phyloP scores from a whole-genome alignment of 345 rosid species.

The Populus nigra region DNA sequence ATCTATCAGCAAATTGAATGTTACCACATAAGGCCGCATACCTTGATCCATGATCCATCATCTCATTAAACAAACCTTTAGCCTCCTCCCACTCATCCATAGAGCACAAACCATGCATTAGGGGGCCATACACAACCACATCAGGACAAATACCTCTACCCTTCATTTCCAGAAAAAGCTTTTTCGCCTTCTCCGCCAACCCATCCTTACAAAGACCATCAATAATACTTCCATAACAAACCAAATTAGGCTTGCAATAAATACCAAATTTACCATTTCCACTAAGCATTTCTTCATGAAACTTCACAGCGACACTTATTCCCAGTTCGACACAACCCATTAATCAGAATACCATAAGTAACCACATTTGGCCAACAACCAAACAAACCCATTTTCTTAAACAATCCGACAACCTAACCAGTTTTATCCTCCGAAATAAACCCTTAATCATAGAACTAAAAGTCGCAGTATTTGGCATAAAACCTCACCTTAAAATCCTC shows the following conservation, averaged over 20 bases:
- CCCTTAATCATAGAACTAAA: constrained; percentile 36
- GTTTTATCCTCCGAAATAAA: constrained; percentile 23
- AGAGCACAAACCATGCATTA: constrained; percentile 28
- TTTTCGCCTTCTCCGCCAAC: constrained; percentile 25
- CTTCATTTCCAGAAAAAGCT: constrained; percentile 37
- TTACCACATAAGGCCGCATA: constrained; percentile 13
- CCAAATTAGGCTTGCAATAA: constrained; percentile 19
- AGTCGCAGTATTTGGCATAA: constrained; percentile 21
- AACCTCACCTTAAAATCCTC: constrained; percentile 27
- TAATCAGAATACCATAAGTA: constrained; percentile 19
- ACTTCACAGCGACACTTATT: constrained; percentile 26
- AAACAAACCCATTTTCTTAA: constrained; percentile 19
- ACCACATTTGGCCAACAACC: constrained; percentile 21
- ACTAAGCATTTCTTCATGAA: constrained; percentile 25
- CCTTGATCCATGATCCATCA: constrained; percentile 22
- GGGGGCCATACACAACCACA: constrained; percentile 22
- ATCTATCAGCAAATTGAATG: constrained; percentile 17
- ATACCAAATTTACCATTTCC: constrained; percentile 7
- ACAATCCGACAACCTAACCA: constrained; percentile 16
- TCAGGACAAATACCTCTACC: constrained; percentile 20
- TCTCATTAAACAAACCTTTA: constrained; percentile 20
- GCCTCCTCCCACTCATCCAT: constrained; percentile 22
- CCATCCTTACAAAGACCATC: constrained; percentile 39
- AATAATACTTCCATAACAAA: constrained; percentile 21
- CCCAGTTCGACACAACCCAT: constrained; percentile 28